Evolutionary conservation across 129 eudicot genomes (phyloP).

Genomic region (Escallonia herrerae): DNA sequence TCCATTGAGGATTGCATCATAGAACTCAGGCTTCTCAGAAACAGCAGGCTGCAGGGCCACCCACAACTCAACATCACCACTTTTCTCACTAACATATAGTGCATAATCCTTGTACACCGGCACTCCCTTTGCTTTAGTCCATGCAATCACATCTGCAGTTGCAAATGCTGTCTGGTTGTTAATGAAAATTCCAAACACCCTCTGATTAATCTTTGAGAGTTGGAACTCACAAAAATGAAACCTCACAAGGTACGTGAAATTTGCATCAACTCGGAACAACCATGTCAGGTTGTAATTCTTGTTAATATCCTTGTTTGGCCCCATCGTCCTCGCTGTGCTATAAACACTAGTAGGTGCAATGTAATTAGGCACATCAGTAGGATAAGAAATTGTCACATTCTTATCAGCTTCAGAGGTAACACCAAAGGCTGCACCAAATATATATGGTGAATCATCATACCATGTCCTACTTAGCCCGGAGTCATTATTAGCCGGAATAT

Average conservation of each 20-base stretch:
- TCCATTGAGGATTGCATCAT: slow-evolving; percentile 45
- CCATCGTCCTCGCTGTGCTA: slow-evolving; percentile 45
- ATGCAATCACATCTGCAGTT: slow-evolving; percentile 29
- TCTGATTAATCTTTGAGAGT: slow-evolving; percentile 1
- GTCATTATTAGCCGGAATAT: slow-evolving; percentile 28
- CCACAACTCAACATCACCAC: slow-evolving; percentile 30
- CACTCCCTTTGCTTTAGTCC: slow-evolving; percentile 29
- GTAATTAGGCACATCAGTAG: slow-evolving; percentile 19
- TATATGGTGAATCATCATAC: slow-evolving; percentile 38
- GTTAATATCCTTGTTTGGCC: slow-evolving; percentile 23
- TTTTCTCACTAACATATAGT: slow-evolving; percentile 11
- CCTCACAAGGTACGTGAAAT: slow-evolving; percentile 44
- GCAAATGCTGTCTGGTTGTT: slow-evolving; percentile 35
- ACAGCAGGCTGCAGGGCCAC: slow-evolving; percentile 36
- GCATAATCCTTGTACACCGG: slow-evolving; percentile 38
- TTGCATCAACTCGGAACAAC: slow-evolving; percentile 43
- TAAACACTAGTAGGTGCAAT: slow-evolving; percentile 47
- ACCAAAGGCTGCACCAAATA: slow-evolving; percentile 31
- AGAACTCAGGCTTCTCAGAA: not conserved
- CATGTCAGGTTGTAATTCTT: slow-evolving; percentile 37
- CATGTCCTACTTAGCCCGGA: slow-evolving; percentile 40
- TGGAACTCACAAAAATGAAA: slow-evolving; percentile 53
- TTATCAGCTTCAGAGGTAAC: slow-evolving; percentile 11
- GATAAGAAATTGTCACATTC: slow-evolving; percentile 19
- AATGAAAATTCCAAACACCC: slow-evolving; percentile 36